Conservation (phyloP, 2,329 filamentous ascomycete genomes). For the Alternaria sp. region DNA sequence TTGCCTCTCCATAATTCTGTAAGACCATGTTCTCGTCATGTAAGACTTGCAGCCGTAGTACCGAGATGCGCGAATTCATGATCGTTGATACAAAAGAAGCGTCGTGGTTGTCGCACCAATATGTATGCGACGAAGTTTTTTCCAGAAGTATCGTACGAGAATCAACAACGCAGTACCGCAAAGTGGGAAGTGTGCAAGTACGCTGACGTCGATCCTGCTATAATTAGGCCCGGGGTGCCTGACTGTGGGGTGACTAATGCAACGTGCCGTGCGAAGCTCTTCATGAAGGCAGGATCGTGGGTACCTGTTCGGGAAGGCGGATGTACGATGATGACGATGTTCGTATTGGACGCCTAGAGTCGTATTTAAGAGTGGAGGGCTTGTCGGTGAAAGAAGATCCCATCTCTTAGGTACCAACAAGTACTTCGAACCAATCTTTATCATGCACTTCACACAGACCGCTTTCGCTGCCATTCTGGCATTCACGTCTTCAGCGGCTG, state of each 20-base stretch:
- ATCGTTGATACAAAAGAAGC: no score
- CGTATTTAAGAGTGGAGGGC: neutral
- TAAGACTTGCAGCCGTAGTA: no score
- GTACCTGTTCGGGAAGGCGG: neutral
- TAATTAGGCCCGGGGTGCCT: slow-evolving; percentile 5
- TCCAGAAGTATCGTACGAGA: neutral
- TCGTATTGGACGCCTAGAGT: slow-evolving; percentile 2
- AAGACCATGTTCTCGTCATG: no score
- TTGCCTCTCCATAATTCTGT: no score
- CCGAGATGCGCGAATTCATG: no score
- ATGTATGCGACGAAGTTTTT: no score
- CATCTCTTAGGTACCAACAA: neutral
- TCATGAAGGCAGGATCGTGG: neutral
- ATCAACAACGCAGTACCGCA: neutral
- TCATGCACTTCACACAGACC: slow-evolving; percentile 19
- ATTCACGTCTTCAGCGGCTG: slow-evolving; percentile 7
- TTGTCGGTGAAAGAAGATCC: neutral
- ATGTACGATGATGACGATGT: neutral
- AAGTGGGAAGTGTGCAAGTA: neutral
- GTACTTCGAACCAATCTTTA: neutral
- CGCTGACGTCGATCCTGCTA: slow-evolving; percentile 5
- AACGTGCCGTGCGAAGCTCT: neutral
- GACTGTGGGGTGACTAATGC: slow-evolving; percentile 3
- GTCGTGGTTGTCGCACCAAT: no score
- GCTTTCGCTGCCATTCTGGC: slow-evolving; percentile 14